Evolutionary conservation across 1,139 yeast species (phyloP), one percentile per base, ranked within the genome.

Genomic region (Debaryomyces sp.): DNA sequence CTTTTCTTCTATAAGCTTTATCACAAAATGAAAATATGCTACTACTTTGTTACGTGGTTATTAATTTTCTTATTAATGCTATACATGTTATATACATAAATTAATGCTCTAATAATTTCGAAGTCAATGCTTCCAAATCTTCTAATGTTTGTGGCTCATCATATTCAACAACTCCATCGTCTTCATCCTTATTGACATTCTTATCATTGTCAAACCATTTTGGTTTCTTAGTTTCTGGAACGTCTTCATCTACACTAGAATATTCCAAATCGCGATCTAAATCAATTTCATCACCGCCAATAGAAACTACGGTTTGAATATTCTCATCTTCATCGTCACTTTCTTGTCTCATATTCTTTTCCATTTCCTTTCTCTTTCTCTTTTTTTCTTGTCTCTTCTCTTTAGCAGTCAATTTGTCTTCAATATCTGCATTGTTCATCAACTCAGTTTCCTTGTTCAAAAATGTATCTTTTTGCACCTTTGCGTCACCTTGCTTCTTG

Each of bases 101-200:
- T 43, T 45, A 48, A 23, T 42, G 44, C 18, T 56, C 58, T 36
- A 71, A 64, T 61, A 94, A 82, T 65, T 80, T 81, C 42, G 89
- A 80, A 2, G 98, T 87, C 69, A 94, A 82, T 10, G 96, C 91
- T 75, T 94, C 99, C 68, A 94, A 79, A 63, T 94, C 98, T 65
- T 90, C 97, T 67, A 94, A 75, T 27, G 96, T 87, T 59, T 89
- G 89, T 18, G 97, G 97, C 61, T 86, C 89, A 56, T 89, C 95
- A 46, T 88, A 76, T 67, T 91, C 97, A 52, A 88, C 75, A 47
- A 87, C 70, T 22, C 70, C 68, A 44, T 67, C 66, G 7, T 56
- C 61, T 18, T 59, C 58, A 10, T 61, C 65, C 36, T 60, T 61
- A 38, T 56, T 55, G 26, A 32, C 42, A 3, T 58, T 61, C 26